Evolutionary conservation across 306 rosid species (phyloP), one percentile per base, ranked within the genome.

Genomic region (Begonia peltatifolia): DNA sequence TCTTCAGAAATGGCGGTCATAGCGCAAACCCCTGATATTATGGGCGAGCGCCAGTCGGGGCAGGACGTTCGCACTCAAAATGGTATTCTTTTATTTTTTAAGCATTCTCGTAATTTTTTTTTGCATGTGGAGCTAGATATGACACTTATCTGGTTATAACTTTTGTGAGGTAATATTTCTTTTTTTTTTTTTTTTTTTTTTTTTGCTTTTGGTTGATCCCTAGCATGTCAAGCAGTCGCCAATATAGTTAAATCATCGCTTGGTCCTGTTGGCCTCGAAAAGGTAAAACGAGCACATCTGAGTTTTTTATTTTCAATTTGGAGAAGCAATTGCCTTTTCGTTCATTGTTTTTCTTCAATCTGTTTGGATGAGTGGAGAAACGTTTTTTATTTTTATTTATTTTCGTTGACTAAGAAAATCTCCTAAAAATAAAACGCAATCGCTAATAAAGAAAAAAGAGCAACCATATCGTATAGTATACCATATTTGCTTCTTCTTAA

Each of bases 201-300:
- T 10, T 43, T 4, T 50, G 20, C 63, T n/a, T 52, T 46, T 56
- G 68, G 50, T 50, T 63, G 58, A 44, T 63, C 42, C 42, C 2
- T 14, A 62, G 96, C 93, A 4, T 86, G 96, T 57, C 94, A 81
- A 76, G 95, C 99, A 23, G 71, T 92, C 41, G 94, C 96, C 11
- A 92, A 92, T 74, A 82, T 92, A 16, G 99, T 92, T 35, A 92
- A 92, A 72, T 68, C 93, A 52, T 92, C 96, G 1, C 74, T 92
- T 36, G 99, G 99, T 52, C 96, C 99, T 9, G 99, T 92, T 54
- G 99, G 99, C 54, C 99, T 92, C 17, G 99, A 92, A 72, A 92
- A 92, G 95, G 99, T 86, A 52, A 20, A 30, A 30, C 38, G 0
- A 30, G 9, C 38, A 30, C 38, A 30, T 30, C 7, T 30, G 38